Evolutionary conservation across 257 asterid genomes (phyloP), one percentile per base, ranked within the genome.

Genomic region (Gardenia jasminoides): DNA sequence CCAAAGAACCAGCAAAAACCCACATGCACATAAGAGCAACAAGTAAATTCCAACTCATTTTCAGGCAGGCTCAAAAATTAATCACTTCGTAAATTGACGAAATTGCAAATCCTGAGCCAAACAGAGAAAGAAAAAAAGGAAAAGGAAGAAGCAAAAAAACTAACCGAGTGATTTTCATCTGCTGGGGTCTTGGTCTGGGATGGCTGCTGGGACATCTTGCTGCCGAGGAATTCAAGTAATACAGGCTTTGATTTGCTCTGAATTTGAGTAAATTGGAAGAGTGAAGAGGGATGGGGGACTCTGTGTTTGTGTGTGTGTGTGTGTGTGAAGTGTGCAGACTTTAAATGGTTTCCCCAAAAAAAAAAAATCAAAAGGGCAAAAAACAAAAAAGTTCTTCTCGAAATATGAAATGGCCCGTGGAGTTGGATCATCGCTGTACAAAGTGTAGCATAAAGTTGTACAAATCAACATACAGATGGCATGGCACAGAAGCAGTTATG

Each of bases 141-240:
- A 13, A 17, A 31, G 31, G 2, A 2, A n/a, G n/a, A n/a, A n/a
- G n/a, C n/a, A n/a, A n/a, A 22, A 15, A 46, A 31, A 5, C 79
- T 56, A 72, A 82, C 85, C 79, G 46, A 24, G 30, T 77, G 82
- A 77, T 67, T 80, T 31, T 67, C 83, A 48, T 72, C 79, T 16
- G 77, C 85, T 64, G 79, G 64, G 66, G 59, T 77, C 31, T 62
- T 76, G 66, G 79, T 46, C 41, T 72, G 81, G 39, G 79, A 73
- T 26, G 79, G 59, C 70, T 65, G 75, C 79, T 77, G 82, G 22
- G 82, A 82, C 85, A 77, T 82, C 64, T 62, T n/a, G 30, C 48
- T 71, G 17, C n/a, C 9, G 26, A 47, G 30, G 33, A 43, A 50
- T n/a, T 61, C 30, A 31, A 41, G 48, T n/a, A 26, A n/a, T 22